Evolutionary conservation across 169 alveolate genomes (phyloP), one percentile per base, ranked within the genome.

Genomic region (Besnoitia besnoiti): DNA sequence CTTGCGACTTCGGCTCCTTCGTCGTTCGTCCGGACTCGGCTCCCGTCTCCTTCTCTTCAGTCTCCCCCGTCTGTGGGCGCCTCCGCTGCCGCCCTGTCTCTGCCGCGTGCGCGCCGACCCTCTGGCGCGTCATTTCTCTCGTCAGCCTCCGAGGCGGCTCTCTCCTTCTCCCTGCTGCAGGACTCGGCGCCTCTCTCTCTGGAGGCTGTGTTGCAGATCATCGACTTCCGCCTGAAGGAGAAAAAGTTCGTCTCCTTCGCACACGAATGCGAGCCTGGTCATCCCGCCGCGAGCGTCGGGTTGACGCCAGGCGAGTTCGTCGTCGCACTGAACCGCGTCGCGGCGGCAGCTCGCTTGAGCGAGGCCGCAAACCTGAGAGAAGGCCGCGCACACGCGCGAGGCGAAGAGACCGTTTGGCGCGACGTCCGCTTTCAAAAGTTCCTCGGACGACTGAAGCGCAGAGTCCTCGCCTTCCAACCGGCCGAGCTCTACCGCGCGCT

Each of bases 231-330:
- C 50, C 39, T 77, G 59, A 77, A 21, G 21, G 87, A 77, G 49
- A 77, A 77, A 35, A 19, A 42, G 40, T 77, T 77, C 30, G 87
- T 77, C 59, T 77, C 87, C 35, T 77, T 77, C 40, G 87, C 87
- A 0, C 87, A 77, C 40, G 87, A 42, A 24, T 55, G 40, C 40
- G 33, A 21, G 35, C 87, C 40, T 39, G 14, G 30, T 14, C 87
- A 77, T 37, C 87, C 87, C 59, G 87, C 87, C 14, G 33, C 61
- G 37, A 42, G 61, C 33, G 33, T 35, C 16, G 87, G 59, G 40
- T 5, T 77, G 37, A 4, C 87, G 7, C 87, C 87, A 4, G 87
- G 87, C 39, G 87, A 77, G 40, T 42, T 77, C 24, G 40, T 77
- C 21, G 87, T 77, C 61, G n/a, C 44, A 3, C 47, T 77, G 40